Conservation (phyloP, 306 rosid species). For the Casuarina equisetifolia region DNA sequence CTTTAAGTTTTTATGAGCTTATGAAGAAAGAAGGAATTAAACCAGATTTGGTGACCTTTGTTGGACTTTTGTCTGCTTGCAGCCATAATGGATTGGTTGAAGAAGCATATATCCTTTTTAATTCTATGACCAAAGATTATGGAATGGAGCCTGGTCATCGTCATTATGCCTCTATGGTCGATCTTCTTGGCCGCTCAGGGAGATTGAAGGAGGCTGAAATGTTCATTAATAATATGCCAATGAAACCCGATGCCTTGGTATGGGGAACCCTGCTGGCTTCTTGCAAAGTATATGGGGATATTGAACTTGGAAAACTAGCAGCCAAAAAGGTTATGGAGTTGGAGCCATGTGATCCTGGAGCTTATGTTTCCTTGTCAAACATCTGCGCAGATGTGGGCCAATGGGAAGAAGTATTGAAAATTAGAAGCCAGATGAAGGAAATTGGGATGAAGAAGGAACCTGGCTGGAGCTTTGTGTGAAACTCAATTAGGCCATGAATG, state of each 20-base stretch:
- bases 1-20: conserved; percentile 59
- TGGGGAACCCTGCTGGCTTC: conserved; percentile 84
- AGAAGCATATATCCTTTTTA: conserved; percentile 65
- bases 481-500: conserved; percentile 15
- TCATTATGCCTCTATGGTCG: conserved; percentile 76
- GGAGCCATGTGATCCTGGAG: conserved; percentile 54
- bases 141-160: conserved; percentile 55
- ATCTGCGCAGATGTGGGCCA: conserved; percentile 70
- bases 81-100: conserved; percentile 70
- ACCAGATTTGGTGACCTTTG: conserved; percentile 79
- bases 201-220: conserved; percentile 62
- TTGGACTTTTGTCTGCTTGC: conserved; percentile 73
- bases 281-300: conserved; percentile 70
- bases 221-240: conserved; percentile 55
- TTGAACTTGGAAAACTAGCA: conserved; percentile 66
- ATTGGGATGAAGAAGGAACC: conserved; percentile 58
- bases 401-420: conserved; percentile 67
- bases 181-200: conserved; percentile 77
- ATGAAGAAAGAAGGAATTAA: conserved; percentile 62
- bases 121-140: conserved; percentile 57
- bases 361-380: conserved; percentile 65
- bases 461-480: conserved; percentile 67
- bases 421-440: conserved; percentile 58
- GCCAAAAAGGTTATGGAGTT: conserved; percentile 62
- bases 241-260: conserved; percentile 54